Conservation (phyloP, 2,329 filamentous ascomycete species). For the Penicillium occitanis region DNA sequence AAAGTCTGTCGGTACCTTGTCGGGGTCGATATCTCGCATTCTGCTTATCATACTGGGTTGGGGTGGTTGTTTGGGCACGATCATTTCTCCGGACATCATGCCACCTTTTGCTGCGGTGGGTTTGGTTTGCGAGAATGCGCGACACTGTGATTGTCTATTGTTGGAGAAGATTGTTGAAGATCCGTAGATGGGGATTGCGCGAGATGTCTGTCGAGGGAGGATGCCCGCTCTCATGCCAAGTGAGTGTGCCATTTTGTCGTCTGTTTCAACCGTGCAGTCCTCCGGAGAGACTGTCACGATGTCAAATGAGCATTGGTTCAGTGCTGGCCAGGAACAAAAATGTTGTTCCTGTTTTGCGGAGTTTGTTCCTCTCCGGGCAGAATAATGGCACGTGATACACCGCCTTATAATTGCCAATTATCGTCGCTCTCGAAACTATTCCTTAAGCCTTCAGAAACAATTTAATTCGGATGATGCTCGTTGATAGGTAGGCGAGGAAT, state of each 20-base stretch:
- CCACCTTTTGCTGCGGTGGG: slow-evolving; percentile 25
- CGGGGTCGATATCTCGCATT: slow-evolving; percentile 32
- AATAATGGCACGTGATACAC: slow-evolving; percentile 1
- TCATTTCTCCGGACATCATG: slow-evolving; percentile 24
- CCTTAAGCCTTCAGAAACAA: background rate
- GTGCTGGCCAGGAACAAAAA: background rate
- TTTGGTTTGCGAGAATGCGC: slow-evolving; percentile 35
- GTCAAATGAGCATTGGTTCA: slow-evolving; percentile 2
- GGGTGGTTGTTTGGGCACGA: slow-evolving; percentile 32
- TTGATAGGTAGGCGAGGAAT: too few species aligned
- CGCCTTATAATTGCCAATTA: slow-evolving; percentile 1
- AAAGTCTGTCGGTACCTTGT: slow-evolving; percentile 44
- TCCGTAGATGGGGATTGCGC: slow-evolving; percentile 2
- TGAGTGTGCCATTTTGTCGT: slow-evolving; percentile 11
- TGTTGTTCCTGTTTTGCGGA: slow-evolving; percentile 11
- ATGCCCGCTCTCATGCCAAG: background rate
- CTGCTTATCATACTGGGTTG: slow-evolving; percentile 43
- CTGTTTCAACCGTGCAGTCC: background rate
- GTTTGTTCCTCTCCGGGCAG: slow-evolving; percentile 9
- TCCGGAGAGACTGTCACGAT: slow-evolving; percentile 6
- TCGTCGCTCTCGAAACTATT: background rate
- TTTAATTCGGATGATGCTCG: background rate
- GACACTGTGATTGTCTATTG: slow-evolving; percentile 21
- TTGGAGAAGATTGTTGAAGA: slow-evolving; percentile 10
- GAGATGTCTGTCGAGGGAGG: slow-evolving; percentile 2